These are phyloP conservation scores for Scheffersomyces insectosa DNA, from an alignment of 1,139 yeast genomes.

Conservation along the genomic window DNA sequence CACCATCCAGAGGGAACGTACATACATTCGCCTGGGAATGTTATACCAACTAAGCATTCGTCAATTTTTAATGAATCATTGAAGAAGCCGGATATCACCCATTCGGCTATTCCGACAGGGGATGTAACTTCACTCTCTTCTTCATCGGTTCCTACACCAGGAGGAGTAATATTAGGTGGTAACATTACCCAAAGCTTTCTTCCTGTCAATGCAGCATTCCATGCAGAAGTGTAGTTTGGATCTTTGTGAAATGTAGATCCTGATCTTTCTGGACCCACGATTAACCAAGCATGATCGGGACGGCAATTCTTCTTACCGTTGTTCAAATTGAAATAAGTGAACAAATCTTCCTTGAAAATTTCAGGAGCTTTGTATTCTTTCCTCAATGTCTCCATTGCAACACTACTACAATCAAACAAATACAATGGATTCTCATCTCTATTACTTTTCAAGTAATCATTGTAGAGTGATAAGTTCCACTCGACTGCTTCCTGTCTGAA, in stretches of 20 bases:
- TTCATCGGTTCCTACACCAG: conserved; percentile 78
- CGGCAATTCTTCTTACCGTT: conserved; percentile 45
- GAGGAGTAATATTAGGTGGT: conserved; percentile 75
- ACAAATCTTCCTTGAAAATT: conserved; percentile 53
- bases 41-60: conserved; percentile 65
- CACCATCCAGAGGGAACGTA: conserved; percentile 96
- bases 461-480: conserved; percentile 69
- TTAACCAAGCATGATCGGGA: conserved; percentile 91
- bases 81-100: conserved; percentile 82
- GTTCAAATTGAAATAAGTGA: conserved; percentile 44
- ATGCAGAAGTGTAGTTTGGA: conserved; percentile 87
- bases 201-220: conserved; percentile 81
- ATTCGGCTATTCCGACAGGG: conserved; percentile 87
- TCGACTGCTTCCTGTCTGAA: conserved; percentile 85
- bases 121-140: conserved; percentile 90
- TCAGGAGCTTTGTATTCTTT: conserved; percentile 57
- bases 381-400: conserved; percentile 59
- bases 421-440: conserved; percentile 82
- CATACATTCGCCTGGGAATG: conserved; percentile 82
- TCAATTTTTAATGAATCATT: conserved; percentile 53
- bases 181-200: conserved; percentile 86
- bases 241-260: conserved; percentile 94
- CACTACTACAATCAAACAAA: conserved; percentile 75
- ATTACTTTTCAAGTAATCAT: conserved; percentile 60
- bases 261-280: conserved; percentile 75